Evolutionary conservation across 2,329 filamentous ascomycete genomes (phyloP).

Genomic region (Anthostomella pinea): DNA sequence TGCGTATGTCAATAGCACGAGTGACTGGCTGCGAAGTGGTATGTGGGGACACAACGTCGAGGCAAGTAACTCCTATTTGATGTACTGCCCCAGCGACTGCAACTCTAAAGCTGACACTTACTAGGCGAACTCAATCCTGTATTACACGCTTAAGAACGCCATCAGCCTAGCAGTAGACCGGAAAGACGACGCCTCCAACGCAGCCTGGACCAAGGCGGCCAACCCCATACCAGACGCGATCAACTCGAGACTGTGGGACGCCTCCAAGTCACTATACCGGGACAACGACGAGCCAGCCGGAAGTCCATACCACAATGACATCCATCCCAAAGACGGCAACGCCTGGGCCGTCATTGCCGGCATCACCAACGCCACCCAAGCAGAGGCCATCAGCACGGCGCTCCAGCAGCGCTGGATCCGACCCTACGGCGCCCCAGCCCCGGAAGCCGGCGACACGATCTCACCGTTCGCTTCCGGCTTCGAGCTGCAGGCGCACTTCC

Average conservation of each 20-base stretch:
- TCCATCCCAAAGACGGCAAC: constrained; percentile 4
- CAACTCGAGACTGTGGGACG: constrained; percentile 3
- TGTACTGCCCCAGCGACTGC: background rate
- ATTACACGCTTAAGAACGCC: background rate
- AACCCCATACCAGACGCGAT: constrained; percentile 1
- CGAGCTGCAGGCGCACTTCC: constrained; percentile 5
- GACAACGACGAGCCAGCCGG: constrained; percentile 2
- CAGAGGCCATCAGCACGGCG: background rate
- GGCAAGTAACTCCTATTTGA: background rate
- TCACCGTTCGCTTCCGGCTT: constrained; percentile 4
- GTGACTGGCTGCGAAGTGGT: background rate
- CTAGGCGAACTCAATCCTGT: background rate
- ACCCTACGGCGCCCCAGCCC: constrained; percentile 3
- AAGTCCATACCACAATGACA: background rate
- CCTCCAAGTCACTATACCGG: background rate
- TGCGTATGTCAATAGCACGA: constrained; percentile 4
- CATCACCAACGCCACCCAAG: background rate
- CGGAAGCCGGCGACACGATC: constrained; percentile 1
- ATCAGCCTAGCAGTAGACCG: background rate
- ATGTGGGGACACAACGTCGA: constrained; percentile 5
- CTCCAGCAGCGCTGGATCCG: constrained; percentile 1
- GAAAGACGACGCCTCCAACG: constrained; percentile 1
- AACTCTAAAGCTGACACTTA: too few relatives aligned
- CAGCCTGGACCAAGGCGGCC: too few relatives aligned
- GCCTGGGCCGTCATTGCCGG: constrained; percentile 2